A percentile compares a stretch with the other conserved stretches of the same genome.
These are phyloP conservation scores for Elaeis oleifera DNA, from an alignment of 202 grass and related monocot genomes.

Conservation along the genomic window DNA sequence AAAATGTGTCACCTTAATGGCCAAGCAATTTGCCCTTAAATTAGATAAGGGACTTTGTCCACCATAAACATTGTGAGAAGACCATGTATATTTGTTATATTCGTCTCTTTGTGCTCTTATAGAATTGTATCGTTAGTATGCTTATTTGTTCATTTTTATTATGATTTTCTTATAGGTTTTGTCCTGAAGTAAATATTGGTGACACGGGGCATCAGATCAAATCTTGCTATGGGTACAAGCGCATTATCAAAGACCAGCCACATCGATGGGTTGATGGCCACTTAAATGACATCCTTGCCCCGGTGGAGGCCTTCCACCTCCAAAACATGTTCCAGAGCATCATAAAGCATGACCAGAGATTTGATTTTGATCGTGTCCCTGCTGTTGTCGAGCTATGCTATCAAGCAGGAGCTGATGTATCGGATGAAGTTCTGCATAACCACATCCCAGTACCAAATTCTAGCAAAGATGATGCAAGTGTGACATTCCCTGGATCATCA, in stretches of 20 bases:
- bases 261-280: slow-evolving; percentile 53
- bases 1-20: too few species aligned
- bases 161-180: slow-evolving; percentile 50
- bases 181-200: slow-evolving; percentile 71
- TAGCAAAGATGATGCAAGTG: slow-evolving; percentile 4
- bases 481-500: slow-evolving; percentile 6
- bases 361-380: slow-evolving; percentile 54
- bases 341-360: slow-evolving; percentile 82
- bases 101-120: too few species aligned
- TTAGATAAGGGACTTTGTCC: too few species aligned
- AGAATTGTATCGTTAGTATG: too few species aligned
- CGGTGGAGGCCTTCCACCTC: slow-evolving; percentile 59
- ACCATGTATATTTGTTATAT: too few species aligned
- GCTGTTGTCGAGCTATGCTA: slow-evolving; percentile 73
- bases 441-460: background rate
- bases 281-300: slow-evolving; percentile 62
- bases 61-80: too few species aligned
- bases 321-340: slow-evolving; percentile 53
- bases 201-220: slow-evolving; percentile 52
- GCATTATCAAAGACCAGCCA: slow-evolving; percentile 35
- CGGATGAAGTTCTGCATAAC: slow-evolving; percentile 33
- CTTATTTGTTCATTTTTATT: background rate
- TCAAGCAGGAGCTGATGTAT: slow-evolving; percentile 64
- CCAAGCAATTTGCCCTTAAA: too few species aligned
- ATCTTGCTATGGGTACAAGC: slow-evolving; percentile 65